phyloP scores from a whole-genome alignment of 139 green algal genomes.

The Chlorella sorokiniana region DNA sequence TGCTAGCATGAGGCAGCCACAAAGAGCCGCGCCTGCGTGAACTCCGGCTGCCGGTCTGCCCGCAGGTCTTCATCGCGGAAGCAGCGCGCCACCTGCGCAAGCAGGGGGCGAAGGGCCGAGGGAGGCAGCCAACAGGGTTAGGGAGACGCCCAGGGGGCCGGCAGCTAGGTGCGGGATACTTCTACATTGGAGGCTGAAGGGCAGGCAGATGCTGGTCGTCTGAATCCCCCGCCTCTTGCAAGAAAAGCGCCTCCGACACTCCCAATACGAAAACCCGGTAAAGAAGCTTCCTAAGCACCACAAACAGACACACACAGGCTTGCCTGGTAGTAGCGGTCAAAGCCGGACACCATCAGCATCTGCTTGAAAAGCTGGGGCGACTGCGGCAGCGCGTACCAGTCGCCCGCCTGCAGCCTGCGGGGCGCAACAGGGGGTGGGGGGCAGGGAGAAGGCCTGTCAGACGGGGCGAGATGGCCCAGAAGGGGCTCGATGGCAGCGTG shows the following conservation, averaged over 20 bases:
- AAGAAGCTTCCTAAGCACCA: no score
- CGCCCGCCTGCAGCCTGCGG: conserved; percentile 64
- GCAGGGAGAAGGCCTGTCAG: not conserved
- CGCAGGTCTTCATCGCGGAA: conserved; percentile 97
- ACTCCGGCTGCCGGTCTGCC: conserved; percentile 96
- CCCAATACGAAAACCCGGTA: no score
- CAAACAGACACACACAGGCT: not conserved
- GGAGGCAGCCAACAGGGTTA: no score
- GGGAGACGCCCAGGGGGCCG: no score
- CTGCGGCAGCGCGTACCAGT: conserved; percentile 96
- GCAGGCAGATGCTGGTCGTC: no score
- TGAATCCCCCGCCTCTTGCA: no score
- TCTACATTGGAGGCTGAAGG: no score
- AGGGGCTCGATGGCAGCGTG: not conserved
- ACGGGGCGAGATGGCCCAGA: not conserved
- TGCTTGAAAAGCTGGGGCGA: conserved; percentile 99
- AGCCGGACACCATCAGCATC: conserved; percentile 96
- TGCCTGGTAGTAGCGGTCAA: conserved; percentile 98
- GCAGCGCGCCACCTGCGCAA: conserved; percentile 77
- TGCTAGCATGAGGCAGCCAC: not conserved
- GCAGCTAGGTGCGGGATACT: no score
- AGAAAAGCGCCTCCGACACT: no score
- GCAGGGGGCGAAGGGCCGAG: not conserved
- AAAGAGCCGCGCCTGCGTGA: conserved; percentile 83
- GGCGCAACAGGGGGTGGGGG: not conserved